Base-by-base conservation (phyloP, 352 stramenopile genomes). In the Phytophthora palmivora region DNA sequence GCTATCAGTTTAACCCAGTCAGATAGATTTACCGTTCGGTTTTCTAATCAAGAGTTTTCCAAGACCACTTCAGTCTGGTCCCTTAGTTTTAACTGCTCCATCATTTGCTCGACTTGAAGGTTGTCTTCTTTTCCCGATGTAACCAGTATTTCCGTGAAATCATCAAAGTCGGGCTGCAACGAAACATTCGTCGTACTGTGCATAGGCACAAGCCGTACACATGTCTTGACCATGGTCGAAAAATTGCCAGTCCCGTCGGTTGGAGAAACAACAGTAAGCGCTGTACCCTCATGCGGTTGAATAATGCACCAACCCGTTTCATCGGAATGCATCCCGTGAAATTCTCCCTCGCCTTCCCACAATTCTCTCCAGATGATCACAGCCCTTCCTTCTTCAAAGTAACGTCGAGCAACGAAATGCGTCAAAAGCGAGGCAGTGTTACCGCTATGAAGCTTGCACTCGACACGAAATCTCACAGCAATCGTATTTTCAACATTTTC, bases 291-390 rank as follows among this genome's bases (percentile, higher is more conserved):
- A 8, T 18, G 3, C 2, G 59, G 44, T 6, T 63, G 53, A 24
- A 70, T 44, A 12, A 62, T 47, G 28, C 49, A 74, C 52, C 56
- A 70, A 0, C 65, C 65, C 3, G 46, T 63, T 50, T 74, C 59
- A n/a, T 74, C 65, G 2, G 46, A 70, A 6, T 68, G 34, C 43
- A 68, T 59, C 1, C 65, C 59, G 33, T 46, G n/a, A 32, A 74
- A 49, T 1, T 47, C 52, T 1, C 54, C 65, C 34, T 65, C 43
- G 12, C n/a, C n/a, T n/a, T n/a, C n/a, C n/a, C n/a, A n/a, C n/a
- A n/a, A n/a, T n/a, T n/a, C n/a, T n/a, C n/a, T 82, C 81, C 77
- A 89, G 12, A 82, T 69, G 44, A 87, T 75, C 24, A 87, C 68
- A 1, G 76, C 69, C 18, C 79, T 77, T 21, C 71, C 57, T 24